These are phyloP conservation scores for Wickerhamomyces strasburgensis DNA, from an alignment of 805 yeast genomes.

Conservation along the genomic window DNA sequence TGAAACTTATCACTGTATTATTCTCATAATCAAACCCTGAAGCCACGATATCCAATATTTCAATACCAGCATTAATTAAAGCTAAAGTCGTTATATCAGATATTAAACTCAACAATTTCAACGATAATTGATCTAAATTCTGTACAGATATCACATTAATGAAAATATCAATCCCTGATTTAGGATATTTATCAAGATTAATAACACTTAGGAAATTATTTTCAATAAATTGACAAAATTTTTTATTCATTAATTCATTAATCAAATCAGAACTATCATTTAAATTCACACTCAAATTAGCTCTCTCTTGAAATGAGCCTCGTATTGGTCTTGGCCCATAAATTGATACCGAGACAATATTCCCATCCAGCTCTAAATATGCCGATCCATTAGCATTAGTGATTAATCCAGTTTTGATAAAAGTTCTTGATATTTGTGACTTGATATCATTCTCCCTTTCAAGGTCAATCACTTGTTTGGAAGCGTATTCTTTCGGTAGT, in stretches of 20 bases:
- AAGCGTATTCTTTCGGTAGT: conserved; percentile 13
- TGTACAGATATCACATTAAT: conserved; percentile 53
- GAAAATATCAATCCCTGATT: conserved; percentile 79
- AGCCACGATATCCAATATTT: conserved; percentile 70
- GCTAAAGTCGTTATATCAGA: conserved; percentile 58
- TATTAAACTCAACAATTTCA: conserved; percentile 32
- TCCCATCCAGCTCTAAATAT: conserved; percentile 57
- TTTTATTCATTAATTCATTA: conserved; percentile 36
- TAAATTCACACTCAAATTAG: conserved; percentile 52
- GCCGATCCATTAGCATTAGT: conserved; percentile 80
- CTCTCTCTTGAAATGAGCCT: conserved; percentile 64
- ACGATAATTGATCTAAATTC: conserved; percentile 27
- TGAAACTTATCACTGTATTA: conserved; percentile 44
- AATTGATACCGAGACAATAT: conserved; percentile 53
- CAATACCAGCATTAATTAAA: conserved; percentile 79
- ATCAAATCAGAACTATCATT: conserved; percentile 30
- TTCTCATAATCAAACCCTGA: conserved; percentile 45
- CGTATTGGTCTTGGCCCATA: conserved; percentile 88
- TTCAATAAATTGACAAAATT: conserved; percentile 36
- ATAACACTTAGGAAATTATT: conserved; percentile 34
- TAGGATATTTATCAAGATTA: conserved; percentile 71
- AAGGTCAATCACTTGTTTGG: conserved; percentile 9
- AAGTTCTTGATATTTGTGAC: conserved; percentile 33
- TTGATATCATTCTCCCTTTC: conserved; percentile 26
- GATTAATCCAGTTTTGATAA: conserved; percentile 58